These are phyloP conservation scores for Floccularia luteovirens DNA, from an alignment of 768 basidiomycete genomes.

Conservation along the genomic window DNA sequence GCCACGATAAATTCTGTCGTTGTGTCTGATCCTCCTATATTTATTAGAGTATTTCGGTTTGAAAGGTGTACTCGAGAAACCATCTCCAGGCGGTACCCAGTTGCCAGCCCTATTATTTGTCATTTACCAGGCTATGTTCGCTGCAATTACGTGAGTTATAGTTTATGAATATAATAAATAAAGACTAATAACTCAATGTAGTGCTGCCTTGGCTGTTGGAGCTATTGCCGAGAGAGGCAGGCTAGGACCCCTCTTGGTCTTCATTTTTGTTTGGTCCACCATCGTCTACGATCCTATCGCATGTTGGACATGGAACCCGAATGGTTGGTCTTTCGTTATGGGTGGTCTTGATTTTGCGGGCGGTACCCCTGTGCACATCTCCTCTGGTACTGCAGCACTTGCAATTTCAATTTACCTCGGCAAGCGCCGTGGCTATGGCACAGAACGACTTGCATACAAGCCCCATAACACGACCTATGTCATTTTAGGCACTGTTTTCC, in stretches of 20 bases:
- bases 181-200: conserved; percentile 21
- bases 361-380: conserved; percentile 95
- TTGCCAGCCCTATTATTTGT: conserved; percentile 75
- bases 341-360: conserved; percentile 93
- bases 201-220: conserved; percentile 84
- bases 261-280: conserved; percentile 86
- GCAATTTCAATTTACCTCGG: conserved; percentile 90
- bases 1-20: no score
- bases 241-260: conserved; percentile 80
- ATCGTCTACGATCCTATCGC: conserved; percentile 92
- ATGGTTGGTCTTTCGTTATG: conserved; percentile 67
- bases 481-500: conserved; percentile 85
- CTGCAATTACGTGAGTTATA: conserved; percentile 66
- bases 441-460: conserved; percentile 83
- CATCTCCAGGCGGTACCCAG: conserved; percentile 63
- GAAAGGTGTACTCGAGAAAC: conserved; percentile 66
- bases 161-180: conserved; percentile 7
- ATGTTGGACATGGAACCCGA: conserved; percentile 92
- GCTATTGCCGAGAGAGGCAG: conserved; percentile 88
- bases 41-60: conserved; percentile 73
- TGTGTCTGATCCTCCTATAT: conserved; percentile 2
- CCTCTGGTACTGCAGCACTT: conserved; percentile 85
- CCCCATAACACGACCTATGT: conserved; percentile 94
- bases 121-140: conserved; percentile 89
- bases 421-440: conserved; percentile 86